Conservation (phyloP, 2,329 filamentous ascomycete species). For the Colletotrichum destructivum region DNA sequence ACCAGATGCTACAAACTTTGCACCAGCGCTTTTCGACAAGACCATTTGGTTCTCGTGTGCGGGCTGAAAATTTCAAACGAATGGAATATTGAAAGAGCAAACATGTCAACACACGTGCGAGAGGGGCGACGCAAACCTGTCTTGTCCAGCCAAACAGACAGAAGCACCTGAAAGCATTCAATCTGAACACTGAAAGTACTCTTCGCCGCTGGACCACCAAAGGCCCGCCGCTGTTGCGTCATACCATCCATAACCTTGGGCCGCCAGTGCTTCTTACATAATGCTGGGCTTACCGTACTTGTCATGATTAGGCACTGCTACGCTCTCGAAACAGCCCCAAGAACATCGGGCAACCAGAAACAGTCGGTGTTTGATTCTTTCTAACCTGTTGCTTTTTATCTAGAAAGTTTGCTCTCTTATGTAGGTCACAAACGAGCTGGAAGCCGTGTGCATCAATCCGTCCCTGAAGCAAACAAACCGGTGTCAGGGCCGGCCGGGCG, state of each 20-base stretch:
- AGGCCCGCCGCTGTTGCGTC: constrained; percentile 24
- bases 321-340: not conserved
- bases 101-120: not conserved
- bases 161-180: not conserved
- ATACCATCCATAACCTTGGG: not conserved
- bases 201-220: not conserved
- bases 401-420: not conserved
- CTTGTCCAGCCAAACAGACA: not conserved
- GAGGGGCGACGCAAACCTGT: not conserved
- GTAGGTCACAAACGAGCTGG: not conserved
- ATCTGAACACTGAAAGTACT: not conserved
- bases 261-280: constrained; percentile 17
- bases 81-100: not conserved
- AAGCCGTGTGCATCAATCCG: not conserved
- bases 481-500: not conserved
- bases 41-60: not conserved
- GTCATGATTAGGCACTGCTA: constrained; percentile 1
- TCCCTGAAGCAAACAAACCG: not conserved
- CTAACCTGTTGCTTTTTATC: not conserved
- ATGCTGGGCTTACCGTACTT: constrained; percentile 10
- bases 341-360: not conserved
- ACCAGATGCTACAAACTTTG: constrained; percentile 20
- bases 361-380: not conserved
- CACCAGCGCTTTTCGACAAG: constrained; percentile 7
- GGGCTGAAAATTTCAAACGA: not conserved